Percentiles rank a stretch among this genome's conserved stretches.
These are phyloP conservation scores for Misopates orontium DNA, from an alignment of 257 asterid genomes.

Conservation along the genomic window DNA sequence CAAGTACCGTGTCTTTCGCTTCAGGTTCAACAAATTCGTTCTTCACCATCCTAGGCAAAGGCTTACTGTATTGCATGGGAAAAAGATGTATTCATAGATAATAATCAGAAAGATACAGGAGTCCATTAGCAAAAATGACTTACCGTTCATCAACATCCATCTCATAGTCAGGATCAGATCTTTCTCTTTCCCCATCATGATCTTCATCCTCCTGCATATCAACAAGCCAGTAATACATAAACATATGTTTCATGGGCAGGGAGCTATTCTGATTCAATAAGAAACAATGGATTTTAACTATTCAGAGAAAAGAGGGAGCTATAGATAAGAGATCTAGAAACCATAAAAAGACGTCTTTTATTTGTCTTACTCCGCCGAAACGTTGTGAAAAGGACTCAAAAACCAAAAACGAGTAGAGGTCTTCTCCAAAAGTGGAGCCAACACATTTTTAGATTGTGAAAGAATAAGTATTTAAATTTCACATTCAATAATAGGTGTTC, in stretches of 20 bases:
- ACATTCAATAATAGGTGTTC: not conserved
- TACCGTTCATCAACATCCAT: conserved; percentile 61
- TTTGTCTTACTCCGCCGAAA: not conserved
- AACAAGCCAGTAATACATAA: conserved; percentile 12
- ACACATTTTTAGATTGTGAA: not conserved
- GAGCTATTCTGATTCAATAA: not conserved
- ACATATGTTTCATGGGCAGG: not conserved
- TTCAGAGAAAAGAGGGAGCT: conserved; percentile 13
- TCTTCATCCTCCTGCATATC: conserved; percentile 52
- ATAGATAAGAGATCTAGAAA: not conserved
- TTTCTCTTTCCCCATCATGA: conserved; percentile 44
- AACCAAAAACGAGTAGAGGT: not conserved
- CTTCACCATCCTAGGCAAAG: conserved; percentile 55
- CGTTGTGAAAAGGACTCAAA: not conserved
- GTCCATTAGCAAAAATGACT: not conserved
- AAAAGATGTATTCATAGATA: conserved; percentile 21
- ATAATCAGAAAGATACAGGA: not conserved
- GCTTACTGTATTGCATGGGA: conserved; percentile 38
- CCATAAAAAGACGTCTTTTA: not conserved
- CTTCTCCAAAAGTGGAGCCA: not conserved
- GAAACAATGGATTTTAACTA: not conserved
- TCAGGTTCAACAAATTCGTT: conserved; percentile 69
- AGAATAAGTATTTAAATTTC: not conserved
- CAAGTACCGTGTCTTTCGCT: conserved; percentile 58
- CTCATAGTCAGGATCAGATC: conserved; percentile 49